phyloP scores from a whole-genome alignment of 179 eudicot genomes.

The Corrigiola litoralis region DNA sequence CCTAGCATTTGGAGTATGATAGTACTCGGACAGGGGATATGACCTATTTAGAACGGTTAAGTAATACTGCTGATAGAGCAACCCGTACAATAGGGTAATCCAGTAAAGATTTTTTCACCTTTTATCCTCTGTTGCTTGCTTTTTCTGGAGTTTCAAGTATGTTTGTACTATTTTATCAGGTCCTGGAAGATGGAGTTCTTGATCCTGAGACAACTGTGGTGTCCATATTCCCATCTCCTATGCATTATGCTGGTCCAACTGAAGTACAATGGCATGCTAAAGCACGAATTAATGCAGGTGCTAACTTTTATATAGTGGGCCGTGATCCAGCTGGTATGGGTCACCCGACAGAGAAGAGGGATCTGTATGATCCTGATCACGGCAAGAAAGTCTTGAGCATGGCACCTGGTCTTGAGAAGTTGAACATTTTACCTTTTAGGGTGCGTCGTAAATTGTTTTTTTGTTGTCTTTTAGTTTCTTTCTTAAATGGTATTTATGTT shows the following conservation, averaged over 20 bases:
- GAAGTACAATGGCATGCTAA: constrained; percentile 98
- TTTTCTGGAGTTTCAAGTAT: background rate
- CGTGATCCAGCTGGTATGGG: constrained; percentile 93
- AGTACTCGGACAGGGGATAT: too few relatives aligned
- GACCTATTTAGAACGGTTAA: too few relatives aligned
- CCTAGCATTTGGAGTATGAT: too few relatives aligned
- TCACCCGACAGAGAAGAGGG: constrained; percentile 74
- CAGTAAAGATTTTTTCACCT: background rate
- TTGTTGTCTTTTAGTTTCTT: background rate
- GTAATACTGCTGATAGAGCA: too few relatives aligned
- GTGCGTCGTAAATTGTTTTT: constrained; percentile 31
- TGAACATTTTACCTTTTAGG: constrained; percentile 81
- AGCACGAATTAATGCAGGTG: constrained; percentile 88
- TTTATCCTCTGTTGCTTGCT: background rate
- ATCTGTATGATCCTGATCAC: constrained; percentile 84
- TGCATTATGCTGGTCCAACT: constrained; percentile 97
- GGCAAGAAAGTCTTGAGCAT: constrained; percentile 87
- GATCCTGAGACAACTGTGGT: constrained; percentile 85
- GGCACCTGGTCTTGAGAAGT: constrained; percentile 84
- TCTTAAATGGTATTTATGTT: background rate
- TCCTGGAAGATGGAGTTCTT: constrained; percentile 85
- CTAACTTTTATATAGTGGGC: constrained; percentile 83
- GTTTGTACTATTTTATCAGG: constrained; percentile 31
- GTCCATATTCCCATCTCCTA: constrained; percentile 89
- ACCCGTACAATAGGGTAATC: too few relatives aligned